phyloP scores from a whole-genome alignment of 106 monocot genomes.

The Acorus calamus region DNA sequence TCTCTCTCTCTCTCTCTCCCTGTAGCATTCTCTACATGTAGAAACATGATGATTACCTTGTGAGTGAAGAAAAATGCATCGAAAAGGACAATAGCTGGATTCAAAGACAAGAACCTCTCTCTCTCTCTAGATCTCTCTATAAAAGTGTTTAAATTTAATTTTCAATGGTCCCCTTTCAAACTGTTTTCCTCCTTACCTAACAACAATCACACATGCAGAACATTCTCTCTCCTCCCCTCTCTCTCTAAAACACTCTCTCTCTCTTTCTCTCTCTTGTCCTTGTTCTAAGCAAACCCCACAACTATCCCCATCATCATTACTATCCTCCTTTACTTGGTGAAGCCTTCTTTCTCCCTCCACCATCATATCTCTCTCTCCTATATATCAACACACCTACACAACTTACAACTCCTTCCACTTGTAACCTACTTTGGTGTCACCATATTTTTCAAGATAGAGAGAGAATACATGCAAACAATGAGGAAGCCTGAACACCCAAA shows the following conservation, averaged over 20 bases:
- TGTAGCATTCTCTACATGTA: background rate
- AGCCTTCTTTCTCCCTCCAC: background rate
- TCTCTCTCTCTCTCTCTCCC: too few relatives aligned
- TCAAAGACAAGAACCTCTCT: constrained; percentile 63
- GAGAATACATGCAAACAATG: constrained; percentile 12
- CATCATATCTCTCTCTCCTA: constrained; percentile 2
- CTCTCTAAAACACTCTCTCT: too few relatives aligned
- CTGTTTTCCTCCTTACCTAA: constrained; percentile 24
- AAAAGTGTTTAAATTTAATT: too few relatives aligned
- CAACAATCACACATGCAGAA: constrained; percentile 8
- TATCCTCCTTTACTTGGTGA: too few relatives aligned
- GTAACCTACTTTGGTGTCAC: background rate
- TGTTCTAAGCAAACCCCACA: constrained; percentile 52
- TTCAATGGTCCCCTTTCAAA: constrained; percentile 16
- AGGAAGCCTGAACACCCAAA: constrained; percentile 34
- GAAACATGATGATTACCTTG: constrained; percentile 32
- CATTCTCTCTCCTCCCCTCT: constrained; percentile 13
- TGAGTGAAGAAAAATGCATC: constrained; percentile 65
- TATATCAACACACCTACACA: too few relatives aligned
- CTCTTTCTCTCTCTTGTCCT: constrained; percentile 29
- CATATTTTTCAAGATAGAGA: too few relatives aligned
- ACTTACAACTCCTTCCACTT: background rate
- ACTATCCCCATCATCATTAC: constrained; percentile 45
- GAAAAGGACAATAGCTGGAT: constrained; percentile 62
- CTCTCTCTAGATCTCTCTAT: constrained; percentile 18